phyloP scores from a whole-genome alignment of 2,329 filamentous ascomycete genomes.

The Coniochaeta pulveracea region DNA sequence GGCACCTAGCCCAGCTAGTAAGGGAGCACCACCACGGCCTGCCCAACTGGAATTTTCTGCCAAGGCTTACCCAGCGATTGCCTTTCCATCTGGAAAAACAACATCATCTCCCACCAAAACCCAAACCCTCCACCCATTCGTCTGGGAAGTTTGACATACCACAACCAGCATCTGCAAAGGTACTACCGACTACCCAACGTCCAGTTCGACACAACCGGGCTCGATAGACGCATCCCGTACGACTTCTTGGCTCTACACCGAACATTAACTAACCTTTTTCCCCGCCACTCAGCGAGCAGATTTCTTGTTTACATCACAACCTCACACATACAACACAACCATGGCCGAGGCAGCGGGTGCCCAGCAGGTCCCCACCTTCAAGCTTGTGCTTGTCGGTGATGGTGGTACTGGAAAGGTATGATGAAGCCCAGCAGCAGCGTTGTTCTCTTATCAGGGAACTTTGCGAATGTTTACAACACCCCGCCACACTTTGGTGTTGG shows the following conservation, averaged over 20 bases:
- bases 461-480: too few relatives aligned
- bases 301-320: slow-evolving; percentile 29
- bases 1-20: too few relatives aligned
- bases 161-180: slow-evolving; percentile 4
- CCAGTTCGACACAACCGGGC: too few relatives aligned
- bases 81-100: slow-evolving; percentile 16
- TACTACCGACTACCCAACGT: too few relatives aligned
- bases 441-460: slow-evolving; percentile 8
- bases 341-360: slow-evolving; percentile 52
- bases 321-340: slow-evolving; percentile 17
- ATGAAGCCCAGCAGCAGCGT: slow-evolving; percentile 7
- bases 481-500: too few relatives aligned
- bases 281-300: slow-evolving; percentile 1
- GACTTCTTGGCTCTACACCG: too few relatives aligned
- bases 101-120: slow-evolving; percentile 5
- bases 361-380: slow-evolving; percentile 68
- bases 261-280: too few relatives aligned
- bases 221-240: too few relatives aligned
- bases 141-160: too few relatives aligned
- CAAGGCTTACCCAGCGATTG: slow-evolving; percentile 14
- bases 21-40: slow-evolving; percentile 4
- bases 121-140: neutral
- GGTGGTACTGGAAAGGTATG: slow-evolving; percentile 98
- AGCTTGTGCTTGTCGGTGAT: slow-evolving; percentile 98
- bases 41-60: slow-evolving; percentile 18